Evolutionary conservation across 2,329 filamentous ascomycete species (phyloP), one percentile per base, ranked within the genome.

Genomic region (Achaetomium macrosporum): DNA sequence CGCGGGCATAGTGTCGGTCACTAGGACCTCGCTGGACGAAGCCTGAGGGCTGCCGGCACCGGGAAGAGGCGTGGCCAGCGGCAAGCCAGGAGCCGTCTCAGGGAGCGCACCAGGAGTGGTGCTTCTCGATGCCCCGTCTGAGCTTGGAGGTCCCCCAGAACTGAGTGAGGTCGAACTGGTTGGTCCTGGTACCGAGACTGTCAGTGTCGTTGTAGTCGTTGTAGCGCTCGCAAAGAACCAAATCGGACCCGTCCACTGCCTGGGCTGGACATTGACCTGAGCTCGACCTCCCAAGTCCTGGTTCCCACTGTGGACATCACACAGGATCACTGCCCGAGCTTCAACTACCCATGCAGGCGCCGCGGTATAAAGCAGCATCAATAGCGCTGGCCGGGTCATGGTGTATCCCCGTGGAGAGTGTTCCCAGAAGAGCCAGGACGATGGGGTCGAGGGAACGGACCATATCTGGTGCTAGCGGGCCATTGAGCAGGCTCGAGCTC

Each of bases 1-100:
- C 17, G 59, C 51, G 48, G 57, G 57, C 61, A 63, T 63, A 57
- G 55, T 57, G 54, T 54, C 58, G 43, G 55, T 57, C 47, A 40
- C 42, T 1, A 45, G 42, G 25, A 42, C 49, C 35, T 52, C 51
- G 43, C 47, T 50, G 12, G 55, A 51, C 30, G 50, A 36, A 45
- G 55, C 7, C 16, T 16, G 31, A 13, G 47, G 25, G 20, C 33
- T 20, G 45, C 35, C 37, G 35, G 51, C 31, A 40, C 42, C 47
- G 41, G 50, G 16, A 6, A 50, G 42, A 43, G 50, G 13, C 33
- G 42, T 50, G 36, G 36, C 2, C 6, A 25, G 13, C 15, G 40
- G 30, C 37, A 43, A 25, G 11, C 20, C 20, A 25, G 41, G 33
- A 25, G 30, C 20, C 12, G 40, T 31, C 10, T 39, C 19, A 40